Base-by-base conservation (phyloP, 2,329 filamentous ascomycete species). In the Blastomyces gilchristii region DNA sequence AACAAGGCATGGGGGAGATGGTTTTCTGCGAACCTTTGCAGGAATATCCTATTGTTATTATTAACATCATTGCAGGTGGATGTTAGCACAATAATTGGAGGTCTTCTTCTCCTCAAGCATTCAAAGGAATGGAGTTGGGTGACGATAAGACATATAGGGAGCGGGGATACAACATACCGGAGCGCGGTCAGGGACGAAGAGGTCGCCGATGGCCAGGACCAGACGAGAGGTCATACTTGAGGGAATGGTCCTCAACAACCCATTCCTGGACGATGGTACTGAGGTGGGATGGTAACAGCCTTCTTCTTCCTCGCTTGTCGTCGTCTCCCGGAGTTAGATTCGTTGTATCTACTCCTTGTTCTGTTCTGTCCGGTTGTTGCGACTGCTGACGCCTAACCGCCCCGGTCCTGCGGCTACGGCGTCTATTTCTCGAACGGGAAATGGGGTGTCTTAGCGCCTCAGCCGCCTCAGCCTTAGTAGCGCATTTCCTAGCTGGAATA, bases 161-260 rank as follows among this genome's bases (percentile, higher is more conserved):
- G 62, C 64, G 65, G 58, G 53, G 22, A n/a, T 63, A 59, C 61
- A 61, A 75, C 78, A 69, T 75, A 84, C 91, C 67, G 94, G 86
- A 70, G 91, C 91, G 75, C 91, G 84, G 77, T 96, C 91, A 71
- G 91, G 91, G 78, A 96, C 96, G 80, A 96, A 91, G 62, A 96
- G 85, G 80, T 96, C 91, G 75, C 91, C 91, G 70, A 96, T 90
- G 73, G 94, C 90, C 74, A 96, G 85, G 73, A 96, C 91, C 69
- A 96, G 83, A 78, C 93, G 90, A 67, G 91, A 90, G 80, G 93
- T 91, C 81, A 85, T 88, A 61, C 63, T 73, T 71, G 43, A 62
- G 56, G 16, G 18, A 22, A 25, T 22, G 28, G 47, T 54, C n/a
- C 43, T 61, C 45, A 61, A 43, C 60, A 31, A 39, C 60, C 49